Evolutionary conservation across 331 rosid species (phyloP), one percentile per base, ranked within the genome.

Genomic region (Stylosanthes scabra): DNA sequence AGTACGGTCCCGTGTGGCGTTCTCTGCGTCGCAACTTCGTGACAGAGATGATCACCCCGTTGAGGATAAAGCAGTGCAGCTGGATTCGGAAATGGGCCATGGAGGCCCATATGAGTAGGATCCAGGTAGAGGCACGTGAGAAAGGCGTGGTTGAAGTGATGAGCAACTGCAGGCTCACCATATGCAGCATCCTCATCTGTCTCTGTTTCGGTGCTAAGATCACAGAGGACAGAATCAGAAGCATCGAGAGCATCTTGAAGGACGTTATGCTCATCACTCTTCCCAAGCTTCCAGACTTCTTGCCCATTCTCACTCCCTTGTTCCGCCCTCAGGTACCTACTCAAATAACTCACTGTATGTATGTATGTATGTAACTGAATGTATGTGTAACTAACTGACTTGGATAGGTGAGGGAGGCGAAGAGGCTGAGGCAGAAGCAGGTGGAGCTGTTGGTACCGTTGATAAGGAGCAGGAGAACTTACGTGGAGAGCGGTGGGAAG

Each of bases 71-170:
- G 47, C 99, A 94, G 50, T 94, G 97, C 58, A 55, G 97, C 20
- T 94, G 99, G 99, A 94, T 94, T 9, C 46, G 99, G 0, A 84
- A 84, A 40, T 94, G 99, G 99, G 99, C 99, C 0, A 14, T 91
- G 46, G 91, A 83, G 11, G 78, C 78, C 40, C 99, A 94, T 69
- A 82, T 89, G 77, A 69, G 49, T 2, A 82, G 96, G 77, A 81
- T 94, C 8, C 77, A 44, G 11, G 15, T 29, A 0, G 90, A 93
- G 66, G 87, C 91, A 12, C 52, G 10, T 0, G 88, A 84, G 4
- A 67, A 39, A 0, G 96, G 96, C 1, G 76, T 70, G 10, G 96
- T 94, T 0, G 82, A 89, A 68, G 93, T 91, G 0, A 79, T 94
- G 90, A 86, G 91, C 60, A 91, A 85, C 67, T 91, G 99, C 61